Conservation (phyloP, 768 basidiomycete genomes). For the Leucosporidium creatinivorum region DNA sequence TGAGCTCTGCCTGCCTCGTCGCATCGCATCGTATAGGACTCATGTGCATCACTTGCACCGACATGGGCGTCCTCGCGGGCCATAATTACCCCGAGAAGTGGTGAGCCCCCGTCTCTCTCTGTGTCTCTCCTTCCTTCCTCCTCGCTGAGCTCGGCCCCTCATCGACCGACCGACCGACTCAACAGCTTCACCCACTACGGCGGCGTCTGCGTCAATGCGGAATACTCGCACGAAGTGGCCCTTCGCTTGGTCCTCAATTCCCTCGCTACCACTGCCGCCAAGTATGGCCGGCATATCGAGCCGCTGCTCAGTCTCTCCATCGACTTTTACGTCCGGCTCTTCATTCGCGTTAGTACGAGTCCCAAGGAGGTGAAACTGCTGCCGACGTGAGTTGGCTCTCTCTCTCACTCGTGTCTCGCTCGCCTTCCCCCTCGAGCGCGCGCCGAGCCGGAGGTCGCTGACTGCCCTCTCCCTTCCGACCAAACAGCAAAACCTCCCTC, state of each 20-base stretch:
- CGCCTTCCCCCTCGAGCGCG: background rate
- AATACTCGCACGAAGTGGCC: constrained; percentile 90
- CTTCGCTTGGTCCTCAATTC: constrained; percentile 83
- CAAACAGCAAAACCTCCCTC: constrained; percentile 73
- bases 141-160: background rate
- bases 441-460: too few relatives aligned
- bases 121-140: background rate
- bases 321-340: constrained; percentile 93
- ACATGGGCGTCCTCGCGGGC: constrained; percentile 85
- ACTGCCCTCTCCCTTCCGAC: too few relatives aligned
- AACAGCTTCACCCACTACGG: constrained; percentile 89
- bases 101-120: constrained; percentile 46
- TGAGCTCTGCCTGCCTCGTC: too few relatives aligned
- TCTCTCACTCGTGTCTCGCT: background rate
- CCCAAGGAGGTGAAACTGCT: constrained; percentile 77
- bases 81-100: constrained; percentile 96
- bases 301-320: constrained; percentile 86
- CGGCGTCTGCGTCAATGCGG: constrained; percentile 78
- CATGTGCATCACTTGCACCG: constrained; percentile 92
- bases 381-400: constrained; percentile 54
- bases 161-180: too few relatives aligned
- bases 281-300: constrained; percentile 81
- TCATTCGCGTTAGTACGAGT: constrained; percentile 65
- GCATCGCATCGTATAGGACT: too few relatives aligned
- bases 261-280: constrained; percentile 73